These are phyloP conservation scores for Magnolia officinalis DNA, from an alignment of 164 flowering plant species.

Conservation along the genomic window DNA sequence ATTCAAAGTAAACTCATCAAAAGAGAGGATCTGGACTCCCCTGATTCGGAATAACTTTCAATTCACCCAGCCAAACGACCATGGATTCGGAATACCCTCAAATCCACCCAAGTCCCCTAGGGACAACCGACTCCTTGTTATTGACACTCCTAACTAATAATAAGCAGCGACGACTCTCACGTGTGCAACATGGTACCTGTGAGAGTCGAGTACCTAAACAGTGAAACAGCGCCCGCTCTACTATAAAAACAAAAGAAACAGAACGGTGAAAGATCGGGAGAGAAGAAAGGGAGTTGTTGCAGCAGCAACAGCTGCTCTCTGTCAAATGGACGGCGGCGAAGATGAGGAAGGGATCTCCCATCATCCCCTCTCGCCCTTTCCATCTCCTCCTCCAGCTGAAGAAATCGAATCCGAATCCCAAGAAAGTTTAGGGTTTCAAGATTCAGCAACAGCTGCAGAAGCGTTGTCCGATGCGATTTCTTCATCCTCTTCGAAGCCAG, in stretches of 20 bases:
- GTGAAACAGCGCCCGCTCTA: not conserved
- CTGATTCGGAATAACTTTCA: no score
- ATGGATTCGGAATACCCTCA: no score
- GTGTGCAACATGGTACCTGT: no score
- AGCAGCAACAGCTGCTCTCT: not conserved
- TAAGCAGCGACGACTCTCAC: no score
- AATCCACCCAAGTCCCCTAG: no score
- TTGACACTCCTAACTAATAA: no score
- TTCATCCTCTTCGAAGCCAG: slow-evolving; percentile 7
- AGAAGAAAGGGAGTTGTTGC: not conserved
- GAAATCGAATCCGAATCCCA: slow-evolving; percentile 9
- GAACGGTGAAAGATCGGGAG: not conserved
- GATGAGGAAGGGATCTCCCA: not conserved
- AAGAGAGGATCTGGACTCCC: no score
- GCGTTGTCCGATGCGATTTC: not conserved
- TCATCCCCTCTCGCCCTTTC: not conserved
- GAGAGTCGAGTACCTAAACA: no score
- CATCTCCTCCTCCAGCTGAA: slow-evolving; percentile 5
- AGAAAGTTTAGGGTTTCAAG: slow-evolving; percentile 12
- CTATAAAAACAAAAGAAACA: not conserved
- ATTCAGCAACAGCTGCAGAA: not conserved
- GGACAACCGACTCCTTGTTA: no score
- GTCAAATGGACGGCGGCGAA: not conserved
- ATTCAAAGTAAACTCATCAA: no score
- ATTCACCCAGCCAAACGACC: no score